Evolutionary conservation across 345 rosid genomes (phyloP), one percentile per base, ranked within the genome.

Genomic region (Boechera divaricarpa): DNA sequence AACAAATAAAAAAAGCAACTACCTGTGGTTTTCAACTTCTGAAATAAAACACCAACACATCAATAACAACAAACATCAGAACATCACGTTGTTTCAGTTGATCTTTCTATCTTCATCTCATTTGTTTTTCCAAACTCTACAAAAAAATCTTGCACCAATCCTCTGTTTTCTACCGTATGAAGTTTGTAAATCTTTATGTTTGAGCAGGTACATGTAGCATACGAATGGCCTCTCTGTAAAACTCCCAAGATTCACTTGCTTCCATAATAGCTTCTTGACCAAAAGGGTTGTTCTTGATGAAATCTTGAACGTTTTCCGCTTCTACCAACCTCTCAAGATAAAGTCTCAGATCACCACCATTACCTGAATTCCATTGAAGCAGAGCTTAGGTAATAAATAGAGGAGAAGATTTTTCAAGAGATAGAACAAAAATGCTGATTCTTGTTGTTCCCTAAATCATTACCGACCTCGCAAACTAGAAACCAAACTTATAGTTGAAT

Each of bases 251-350:
- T 66, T 77, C 68, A 79, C 83, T 86, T 38, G 65, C 45, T 83
- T 88, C 83, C 1, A 85, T 82, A 24, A 95, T 85, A 42, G 92
- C 86, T 9, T 55, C 76, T 79, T 95, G 97, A 21, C 98, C 98
- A 75, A 89, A 89, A 38, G 94, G 89, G 57, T 89, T 85, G 7
- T 81, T 81, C 75, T 81, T 87, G 11, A 91, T 84, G 71, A 84
- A 95, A 13, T 66, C 82, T 78, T 76, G 92, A 35, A 89, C 85
- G 66, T 86, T 83, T 28, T 84, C 83, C 21, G 91, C 89, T 52
- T 65, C 82, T 49, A 76, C 85, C 67, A 92, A 63, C 54, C 70
- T 79, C 74, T 88, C 91, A 70, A 95, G 76, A 82, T 92, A 82
- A 72, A 83, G 82, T 70, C 88, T 86, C 51, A 95, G 80, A 69